These are phyloP conservation scores for Kluyveromyces wickerhamii DNA, from an alignment of 805 yeast genomes.

Conservation along the genomic window DNA sequence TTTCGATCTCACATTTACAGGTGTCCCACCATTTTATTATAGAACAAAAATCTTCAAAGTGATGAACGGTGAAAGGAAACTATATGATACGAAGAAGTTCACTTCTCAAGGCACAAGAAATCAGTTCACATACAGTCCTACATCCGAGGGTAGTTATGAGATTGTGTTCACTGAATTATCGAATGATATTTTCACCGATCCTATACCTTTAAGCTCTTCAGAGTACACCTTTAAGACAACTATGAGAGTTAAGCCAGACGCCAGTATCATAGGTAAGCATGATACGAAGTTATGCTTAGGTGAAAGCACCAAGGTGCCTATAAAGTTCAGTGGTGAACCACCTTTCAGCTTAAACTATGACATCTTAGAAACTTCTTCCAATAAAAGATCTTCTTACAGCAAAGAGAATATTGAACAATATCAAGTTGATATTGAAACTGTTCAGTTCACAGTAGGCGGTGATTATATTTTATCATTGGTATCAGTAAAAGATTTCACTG, in stretches of 20 bases:
- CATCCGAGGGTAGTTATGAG: constrained; percentile 71
- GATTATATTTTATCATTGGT: constrained; percentile 56
- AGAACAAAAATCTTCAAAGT: constrained; percentile 53
- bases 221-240: constrained; percentile 57
- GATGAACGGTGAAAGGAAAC: constrained; percentile 30
- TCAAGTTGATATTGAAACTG: constrained; percentile 41
- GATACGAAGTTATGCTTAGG: constrained; percentile 38
- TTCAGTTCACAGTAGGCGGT: constrained; percentile 59
- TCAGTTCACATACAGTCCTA: constrained; percentile 65
- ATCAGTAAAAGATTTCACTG: constrained; percentile 64
- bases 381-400: constrained; percentile 37
- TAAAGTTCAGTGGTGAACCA: constrained; percentile 65
- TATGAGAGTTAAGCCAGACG: constrained; percentile 63
- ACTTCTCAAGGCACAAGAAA: constrained; percentile 38
- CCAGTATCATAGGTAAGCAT: constrained; percentile 29
- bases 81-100: constrained; percentile 31
- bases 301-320: constrained; percentile 39
- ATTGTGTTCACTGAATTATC: constrained; percentile 58
- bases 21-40: constrained; percentile 76
- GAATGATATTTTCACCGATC: constrained; percentile 53
- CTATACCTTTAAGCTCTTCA: constrained; percentile 30
- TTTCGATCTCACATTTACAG: constrained; percentile 60
- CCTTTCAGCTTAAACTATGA: constrained; percentile 72
- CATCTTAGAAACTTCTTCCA: constrained; percentile 48
- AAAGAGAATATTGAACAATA: constrained; percentile 35